phyloP scores from a whole-genome alignment of 345 rosid species.

The Arabis alpina region DNA sequence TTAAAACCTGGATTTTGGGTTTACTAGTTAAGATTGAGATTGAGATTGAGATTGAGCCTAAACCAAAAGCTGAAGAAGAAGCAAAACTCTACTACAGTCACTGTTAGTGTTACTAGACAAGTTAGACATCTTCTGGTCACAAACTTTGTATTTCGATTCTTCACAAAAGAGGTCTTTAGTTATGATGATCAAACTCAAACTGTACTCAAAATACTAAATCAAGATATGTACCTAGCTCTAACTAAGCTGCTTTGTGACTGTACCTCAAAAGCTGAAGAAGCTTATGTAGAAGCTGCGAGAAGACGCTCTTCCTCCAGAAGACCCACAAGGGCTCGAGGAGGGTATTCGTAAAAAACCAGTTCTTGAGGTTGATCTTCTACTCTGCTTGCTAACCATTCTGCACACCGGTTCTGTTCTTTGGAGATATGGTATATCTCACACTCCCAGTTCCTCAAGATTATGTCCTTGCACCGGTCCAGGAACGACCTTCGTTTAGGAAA shows the following conservation, averaged over 20 bases:
- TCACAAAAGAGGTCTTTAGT: neutral
- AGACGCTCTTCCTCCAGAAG: constrained; percentile 41
- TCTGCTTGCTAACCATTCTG: constrained; percentile 49
- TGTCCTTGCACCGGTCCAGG: constrained; percentile 44
- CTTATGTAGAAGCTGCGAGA: constrained; percentile 12
- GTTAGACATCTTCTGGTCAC: neutral
- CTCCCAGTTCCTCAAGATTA: constrained; percentile 51
- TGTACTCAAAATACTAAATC: constrained; percentile 9
- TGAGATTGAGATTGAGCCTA: too few species aligned
- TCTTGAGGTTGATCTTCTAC: constrained; percentile 26
- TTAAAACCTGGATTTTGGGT: too few species aligned
- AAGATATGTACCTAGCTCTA: constrained; percentile 28
- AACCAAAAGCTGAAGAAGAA: too few species aligned
- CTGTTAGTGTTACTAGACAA: too few species aligned
- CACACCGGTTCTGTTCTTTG: constrained; percentile 47
- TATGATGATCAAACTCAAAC: constrained; percentile 17
- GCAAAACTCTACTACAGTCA: neutral
- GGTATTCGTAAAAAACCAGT: constrained; percentile 38
- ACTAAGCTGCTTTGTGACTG: constrained; percentile 22
- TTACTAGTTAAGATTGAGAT: too few species aligned
- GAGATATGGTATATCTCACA: constrained; percentile 40
- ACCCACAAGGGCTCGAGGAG: constrained; percentile 43
- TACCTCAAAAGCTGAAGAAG: constrained; percentile 28
- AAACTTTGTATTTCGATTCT: neutral
- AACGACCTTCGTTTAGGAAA: constrained; percentile 38